Percentiles rank a stretch among this genome's conserved stretches.
These are phyloP conservation scores for Hanseniaspora nectarophila DNA, from an alignment of 805 yeast species.

Conservation along the genomic window DNA sequence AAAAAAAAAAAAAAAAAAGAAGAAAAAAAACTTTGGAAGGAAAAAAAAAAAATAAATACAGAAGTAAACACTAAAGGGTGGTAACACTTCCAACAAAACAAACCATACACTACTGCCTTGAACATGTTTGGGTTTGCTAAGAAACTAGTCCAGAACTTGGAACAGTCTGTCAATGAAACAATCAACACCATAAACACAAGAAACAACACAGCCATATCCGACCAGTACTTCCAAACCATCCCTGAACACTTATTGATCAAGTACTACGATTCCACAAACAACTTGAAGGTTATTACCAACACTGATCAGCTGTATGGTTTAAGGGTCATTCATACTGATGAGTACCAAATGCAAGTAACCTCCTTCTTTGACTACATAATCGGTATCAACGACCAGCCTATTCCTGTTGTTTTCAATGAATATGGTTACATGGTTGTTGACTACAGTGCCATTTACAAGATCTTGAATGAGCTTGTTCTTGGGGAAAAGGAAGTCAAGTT, in stretches of 20 bases:
- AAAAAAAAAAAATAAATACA: too few species aligned
- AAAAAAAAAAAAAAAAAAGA: too few species aligned
- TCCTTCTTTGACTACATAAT: constrained; percentile 80
- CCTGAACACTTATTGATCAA: constrained; percentile 27
- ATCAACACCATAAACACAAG: constrained; percentile 27
- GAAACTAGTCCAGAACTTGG: constrained; percentile 45
- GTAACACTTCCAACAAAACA: too few species aligned
- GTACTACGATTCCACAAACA: constrained; percentile 18
- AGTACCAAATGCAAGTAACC: constrained; percentile 48
- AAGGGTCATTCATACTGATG: constrained; percentile 44
- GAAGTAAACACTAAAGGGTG: too few species aligned
- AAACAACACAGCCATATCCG: constrained; percentile 23
- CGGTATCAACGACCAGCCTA: constrained; percentile 63
- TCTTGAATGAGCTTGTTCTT: constrained; percentile 17
- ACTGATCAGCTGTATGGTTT: constrained; percentile 37
- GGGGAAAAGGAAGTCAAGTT: constrained; percentile 33
- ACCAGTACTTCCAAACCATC: constrained; percentile 30
- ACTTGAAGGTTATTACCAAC: constrained; percentile 24
- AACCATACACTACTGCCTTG: not conserved
- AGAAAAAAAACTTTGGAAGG: not conserved
- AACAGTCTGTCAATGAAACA: constrained; percentile 32
- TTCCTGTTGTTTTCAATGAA: constrained; percentile 30
- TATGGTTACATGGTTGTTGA: constrained; percentile 32
- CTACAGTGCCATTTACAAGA: constrained; percentile 28
- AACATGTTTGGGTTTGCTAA: constrained; percentile 55